A percentile compares a stretch with the other conserved stretches of the same genome.
These are phyloP conservation scores for Clarkia xantiana DNA, from an alignment of 345 rosid species.

Conservation along the genomic window DNA sequence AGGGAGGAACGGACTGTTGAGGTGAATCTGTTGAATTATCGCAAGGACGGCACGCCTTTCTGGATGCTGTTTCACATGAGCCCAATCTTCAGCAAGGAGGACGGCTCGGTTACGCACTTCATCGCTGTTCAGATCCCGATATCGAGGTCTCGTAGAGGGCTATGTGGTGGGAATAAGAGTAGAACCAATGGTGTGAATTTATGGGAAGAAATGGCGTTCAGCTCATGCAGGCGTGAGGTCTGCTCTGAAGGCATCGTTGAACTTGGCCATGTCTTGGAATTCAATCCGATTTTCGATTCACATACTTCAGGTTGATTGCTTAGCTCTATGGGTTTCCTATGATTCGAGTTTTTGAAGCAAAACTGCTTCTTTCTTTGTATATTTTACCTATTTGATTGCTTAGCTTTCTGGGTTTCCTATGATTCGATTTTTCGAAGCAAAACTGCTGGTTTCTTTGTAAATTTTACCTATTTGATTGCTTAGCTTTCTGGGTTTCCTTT, in stretches of 20 bases:
- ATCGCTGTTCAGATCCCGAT: conserved; percentile 85
- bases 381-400: background rate
- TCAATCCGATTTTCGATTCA: conserved; percentile 21
- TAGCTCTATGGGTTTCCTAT: conserved; percentile 1
- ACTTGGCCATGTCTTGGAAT: conserved; percentile 21
- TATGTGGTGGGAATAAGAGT: conserved; percentile 6
- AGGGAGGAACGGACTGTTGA: conserved; percentile 53
- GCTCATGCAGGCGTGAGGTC: conserved; percentile 79
- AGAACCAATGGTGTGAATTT: conserved; percentile 17
- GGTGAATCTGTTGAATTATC: conserved; percentile 59
- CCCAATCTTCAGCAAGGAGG: conserved; percentile 49
- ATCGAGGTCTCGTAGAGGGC: conserved; percentile 9
- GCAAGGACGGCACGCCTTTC: conserved; percentile 78
- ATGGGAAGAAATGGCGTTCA: conserved; percentile 35
- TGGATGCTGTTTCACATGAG: conserved; percentile 76
- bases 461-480: too few species aligned
- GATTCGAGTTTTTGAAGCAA: background rate
- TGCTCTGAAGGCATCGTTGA: conserved; percentile 36
- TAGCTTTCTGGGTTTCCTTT: too few species aligned
- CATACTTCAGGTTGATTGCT: conserved; percentile 30
- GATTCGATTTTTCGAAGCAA: background rate
- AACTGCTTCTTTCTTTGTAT: background rate
- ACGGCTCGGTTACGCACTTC: conserved; percentile 57
- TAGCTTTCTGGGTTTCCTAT: too few species aligned
- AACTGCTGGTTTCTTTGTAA: background rate